Evolutionary conservation across 345 rosid species (phyloP), one percentile per base, ranked within the genome.

Genomic region (Linum lewisii): DNA sequence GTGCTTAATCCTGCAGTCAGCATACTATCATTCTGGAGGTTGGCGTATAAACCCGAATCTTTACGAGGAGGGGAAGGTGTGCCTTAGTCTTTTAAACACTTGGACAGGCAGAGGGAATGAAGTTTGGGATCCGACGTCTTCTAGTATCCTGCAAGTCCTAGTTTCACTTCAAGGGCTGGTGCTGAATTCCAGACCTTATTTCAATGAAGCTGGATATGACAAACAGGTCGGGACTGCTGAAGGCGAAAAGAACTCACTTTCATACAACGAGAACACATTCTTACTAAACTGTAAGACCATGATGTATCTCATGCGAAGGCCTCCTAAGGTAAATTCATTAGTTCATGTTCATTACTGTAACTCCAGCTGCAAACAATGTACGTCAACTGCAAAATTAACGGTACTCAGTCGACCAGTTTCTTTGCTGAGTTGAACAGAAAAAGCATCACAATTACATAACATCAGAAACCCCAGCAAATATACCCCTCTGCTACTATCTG

Each of bases 91-190:
- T 67, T 73, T 94, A 47, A 94, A 87, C 72, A 94, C 99, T 38
- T 94, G 99, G 99, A 77, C 90, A 45, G 97, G 99, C 63, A 80
- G 81, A 73, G 96, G 95, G 74, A 90, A 85, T 51, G 97, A 94
- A 86, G 95, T 87, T 18, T 94, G 99, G 99, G 90, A 85, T 82
- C 81, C 99, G 50, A 66, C 51, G 18, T 87, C 93, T 63, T 90
- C 97, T 21, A 94, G 97, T 82, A 94, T 94, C 73, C 97, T 90
- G 77, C 99, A 94, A 76, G 93, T 94, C 57, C 79, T 94, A 62
- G 97, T 94, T 69, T 94, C 99, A 64, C 90, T 94, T 34, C 99
- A 94, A 73, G 99, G 97, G 29, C 68, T 94, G 66, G 99, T 94
- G 68, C 81, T 94, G 60, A 94, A 94, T 75, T 75, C 95, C n/a